These are phyloP conservation scores for Colletotrichum cereale DNA, from an alignment of 2,329 filamentous ascomycete genomes.

Conservation along the genomic window DNA sequence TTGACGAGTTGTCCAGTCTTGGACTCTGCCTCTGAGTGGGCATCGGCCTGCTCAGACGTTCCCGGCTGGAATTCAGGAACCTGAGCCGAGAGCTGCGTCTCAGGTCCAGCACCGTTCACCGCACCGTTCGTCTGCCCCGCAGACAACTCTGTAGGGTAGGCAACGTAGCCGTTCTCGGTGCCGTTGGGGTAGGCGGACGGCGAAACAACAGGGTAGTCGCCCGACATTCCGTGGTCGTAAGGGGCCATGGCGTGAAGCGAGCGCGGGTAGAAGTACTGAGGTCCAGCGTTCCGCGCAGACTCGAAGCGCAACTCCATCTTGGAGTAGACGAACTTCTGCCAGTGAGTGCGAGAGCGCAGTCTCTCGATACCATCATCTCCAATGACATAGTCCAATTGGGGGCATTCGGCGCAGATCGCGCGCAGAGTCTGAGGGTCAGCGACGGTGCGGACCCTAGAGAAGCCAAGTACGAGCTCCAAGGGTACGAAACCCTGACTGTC, in stretches of 20 bases:
- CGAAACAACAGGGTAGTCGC: conserved; percentile 47
- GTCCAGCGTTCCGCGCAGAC: conserved; percentile 80
- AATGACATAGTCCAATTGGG: conserved; percentile 78
- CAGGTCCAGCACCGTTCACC: conserved; percentile 46
- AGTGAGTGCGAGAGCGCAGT: conserved; percentile 79
- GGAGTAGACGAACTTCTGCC: conserved; percentile 83
- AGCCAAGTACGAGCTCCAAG: conserved; percentile 82
- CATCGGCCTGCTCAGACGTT: conserved; percentile 13
- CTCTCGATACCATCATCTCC: conserved; percentile 84
- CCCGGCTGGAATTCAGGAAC: conserved; percentile 72
- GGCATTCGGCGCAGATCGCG: conserved; percentile 73
- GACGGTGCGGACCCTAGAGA: conserved; percentile 84
- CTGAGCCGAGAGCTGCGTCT: conserved; percentile 70
- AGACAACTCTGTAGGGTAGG: conserved; percentile 38
- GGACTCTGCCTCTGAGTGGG: background rate
- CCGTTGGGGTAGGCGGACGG: conserved; percentile 48
- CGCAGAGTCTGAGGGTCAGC: conserved; percentile 55
- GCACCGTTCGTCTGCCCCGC: conserved; percentile 52
- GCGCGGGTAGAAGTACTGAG: conserved; percentile 53
- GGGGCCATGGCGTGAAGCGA: conserved; percentile 39
- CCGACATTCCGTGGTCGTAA: conserved; percentile 46
- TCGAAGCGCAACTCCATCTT: conserved; percentile 78
- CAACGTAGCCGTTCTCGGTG: conserved; percentile 31
- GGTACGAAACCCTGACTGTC: conserved; percentile 94
- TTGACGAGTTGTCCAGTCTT: conserved; percentile 33